Conservation (phyloP, 2,329 filamentous ascomycete species). For the Cladosporium cucumerinum region DNA sequence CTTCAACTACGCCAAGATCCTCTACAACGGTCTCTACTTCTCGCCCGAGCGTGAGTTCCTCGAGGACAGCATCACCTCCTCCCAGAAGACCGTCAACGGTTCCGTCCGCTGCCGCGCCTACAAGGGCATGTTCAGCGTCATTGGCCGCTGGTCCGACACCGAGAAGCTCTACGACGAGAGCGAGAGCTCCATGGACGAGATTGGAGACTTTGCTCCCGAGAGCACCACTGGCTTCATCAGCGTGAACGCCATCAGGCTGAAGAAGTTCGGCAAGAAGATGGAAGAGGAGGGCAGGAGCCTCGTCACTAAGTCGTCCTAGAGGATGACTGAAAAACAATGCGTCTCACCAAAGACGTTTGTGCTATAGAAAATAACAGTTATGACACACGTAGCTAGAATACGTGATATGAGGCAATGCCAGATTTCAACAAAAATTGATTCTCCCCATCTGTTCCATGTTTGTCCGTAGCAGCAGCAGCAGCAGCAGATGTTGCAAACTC, state of each 20-base stretch:
- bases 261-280: slow-evolving; percentile 43
- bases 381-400: slow-evolving; percentile 6
- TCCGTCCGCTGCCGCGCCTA: slow-evolving; percentile 61
- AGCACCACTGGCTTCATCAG: slow-evolving; percentile 68
- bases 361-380: slow-evolving; percentile 2
- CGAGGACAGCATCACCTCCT: slow-evolving; percentile 60
- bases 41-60: slow-evolving; percentile 69
- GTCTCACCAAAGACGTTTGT: slow-evolving; percentile 1
- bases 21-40: slow-evolving; percentile 66
- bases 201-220: slow-evolving; percentile 63
- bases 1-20: slow-evolving; percentile 57
- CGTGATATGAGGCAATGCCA: slow-evolving; percentile 14
- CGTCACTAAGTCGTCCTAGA: slow-evolving; percentile 23
- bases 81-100: slow-evolving; percentile 61
- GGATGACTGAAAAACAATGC: background rate
- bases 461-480: background rate
- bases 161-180: slow-evolving; percentile 67
- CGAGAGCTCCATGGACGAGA: slow-evolving; percentile 67
- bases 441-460: background rate
- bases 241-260: slow-evolving; percentile 61
- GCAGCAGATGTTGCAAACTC: background rate
- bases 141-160: slow-evolving; percentile 59
- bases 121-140: slow-evolving; percentile 62
- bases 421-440: background rate
- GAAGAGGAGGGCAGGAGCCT: slow-evolving; percentile 35